phyloP scores from a whole-genome alignment of 23 red algal genomes.

The Chondrus crispus region DNA sequence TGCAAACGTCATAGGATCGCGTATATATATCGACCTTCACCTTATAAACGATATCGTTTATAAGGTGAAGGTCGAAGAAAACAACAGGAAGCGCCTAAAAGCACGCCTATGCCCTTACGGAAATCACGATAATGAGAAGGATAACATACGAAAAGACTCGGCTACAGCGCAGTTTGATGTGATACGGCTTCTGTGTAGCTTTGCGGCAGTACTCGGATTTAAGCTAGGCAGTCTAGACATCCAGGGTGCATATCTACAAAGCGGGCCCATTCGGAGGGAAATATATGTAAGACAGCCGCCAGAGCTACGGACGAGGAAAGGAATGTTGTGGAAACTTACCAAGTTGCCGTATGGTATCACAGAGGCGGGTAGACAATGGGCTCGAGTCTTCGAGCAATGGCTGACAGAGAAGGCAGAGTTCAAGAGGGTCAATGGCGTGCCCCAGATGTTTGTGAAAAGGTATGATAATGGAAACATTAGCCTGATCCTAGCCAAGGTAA shows the following conservation, averaged over 20 bases:
- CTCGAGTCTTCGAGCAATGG: neutral
- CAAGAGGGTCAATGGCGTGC: neutral
- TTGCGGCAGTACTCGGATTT: neutral
- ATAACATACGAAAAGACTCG: neutral
- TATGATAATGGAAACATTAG: neutral
- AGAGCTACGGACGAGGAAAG: neutral
- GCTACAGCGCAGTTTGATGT: neutral
- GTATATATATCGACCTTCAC: no score
- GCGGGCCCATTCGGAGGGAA: neutral
- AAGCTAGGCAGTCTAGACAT: neutral
- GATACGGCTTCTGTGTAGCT: neutral
- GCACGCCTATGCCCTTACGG: neutral
- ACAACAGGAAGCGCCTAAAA: neutral
- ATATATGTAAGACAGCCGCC: neutral
- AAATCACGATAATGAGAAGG: neutral
- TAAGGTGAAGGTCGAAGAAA: neutral
- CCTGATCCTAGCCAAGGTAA: neutral
- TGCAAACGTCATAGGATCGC: constrained; percentile 36
- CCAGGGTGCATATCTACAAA: neutral
- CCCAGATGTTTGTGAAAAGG: neutral
- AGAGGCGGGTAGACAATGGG: neutral
- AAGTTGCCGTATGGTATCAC: neutral
- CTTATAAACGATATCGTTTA: no score
- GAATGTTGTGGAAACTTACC: neutral
- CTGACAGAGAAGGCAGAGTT: neutral